Base-by-base conservation (phyloP, 2,329 filamentous ascomycete genomes). In the Dactylellina drechsleri region DNA sequence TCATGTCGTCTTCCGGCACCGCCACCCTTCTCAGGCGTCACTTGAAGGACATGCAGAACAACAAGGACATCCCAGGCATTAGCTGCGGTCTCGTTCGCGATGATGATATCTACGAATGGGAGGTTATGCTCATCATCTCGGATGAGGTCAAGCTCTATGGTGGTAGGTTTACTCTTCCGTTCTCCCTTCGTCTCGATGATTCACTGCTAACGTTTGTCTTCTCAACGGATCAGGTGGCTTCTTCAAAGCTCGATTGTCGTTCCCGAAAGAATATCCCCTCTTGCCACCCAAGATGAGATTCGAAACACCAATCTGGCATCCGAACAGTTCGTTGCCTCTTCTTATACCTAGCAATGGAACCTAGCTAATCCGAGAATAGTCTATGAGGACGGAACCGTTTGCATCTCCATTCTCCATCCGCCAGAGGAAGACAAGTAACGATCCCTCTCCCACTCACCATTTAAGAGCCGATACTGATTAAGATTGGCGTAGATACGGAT, bases 101-200 rank as follows among this genome's bases (percentile, higher is more conserved):
- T 80, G 91, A 91, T 82, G 91, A 96, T 81, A 89, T 98, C 8
- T 97, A 97, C 78, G 91, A 96, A 84, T 99, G 95, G 95, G 93
- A 98, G 83, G 93, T 98, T 18, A 97, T 97, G 91, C 88, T 99
- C 76, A 98, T 99, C 94, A 94, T 98, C 78, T 92, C 89, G 77
- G 93, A 97, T 79, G 93, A 96, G 81, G 93, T 91, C 83, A 94
- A 93, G 83, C 91, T 92, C 82, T 97, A 97, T 80, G 93, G 93
- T 80, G 93, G 93, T 94, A 83, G 71, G 87, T 36, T 83, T 47
- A 54, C 13, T 54, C 57, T 15, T 49, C 40, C 66, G 12, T 47
- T 23, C 31, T 18, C 23, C 15, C 16, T 12, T 47, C 43, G n/a
- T 18, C 43, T 4, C 43, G 43, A 47, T 12, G 43, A 47, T 47